Evolutionary conservation across 2,329 filamentous ascomycete species (phyloP).

Genomic region (Cryphonectria radicalis): DNA sequence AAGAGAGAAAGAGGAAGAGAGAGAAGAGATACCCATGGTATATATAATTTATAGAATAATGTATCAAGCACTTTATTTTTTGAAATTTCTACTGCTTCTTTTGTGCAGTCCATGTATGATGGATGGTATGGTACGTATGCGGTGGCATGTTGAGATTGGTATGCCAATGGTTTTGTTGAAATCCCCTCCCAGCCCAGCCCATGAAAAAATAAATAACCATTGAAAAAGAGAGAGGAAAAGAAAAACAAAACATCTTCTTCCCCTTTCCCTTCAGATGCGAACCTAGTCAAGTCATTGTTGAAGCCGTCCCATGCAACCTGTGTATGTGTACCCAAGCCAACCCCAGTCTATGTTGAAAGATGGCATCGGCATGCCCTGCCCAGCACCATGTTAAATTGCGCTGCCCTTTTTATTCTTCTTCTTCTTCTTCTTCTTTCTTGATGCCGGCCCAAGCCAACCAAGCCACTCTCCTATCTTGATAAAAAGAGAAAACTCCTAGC

Average conservation of each 20-base stretch:
- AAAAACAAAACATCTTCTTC: neutral
- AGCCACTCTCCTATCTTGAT: no score
- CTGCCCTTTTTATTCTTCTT: no score
- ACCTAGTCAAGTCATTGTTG: neutral
- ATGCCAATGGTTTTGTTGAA: neutral
- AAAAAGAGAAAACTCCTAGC: neutral
- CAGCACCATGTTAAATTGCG: conserved; percentile 31
- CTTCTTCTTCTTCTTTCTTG: conserved; percentile 9
- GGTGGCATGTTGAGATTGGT: neutral
- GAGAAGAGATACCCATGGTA: neutral
- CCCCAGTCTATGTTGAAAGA: conserved; percentile 19
- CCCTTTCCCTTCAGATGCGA: no score
- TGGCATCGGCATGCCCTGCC: conserved; percentile 5
- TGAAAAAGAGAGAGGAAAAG: neutral
- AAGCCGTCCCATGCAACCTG: conserved; percentile 3
- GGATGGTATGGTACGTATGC: no score
- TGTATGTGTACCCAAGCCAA: neutral
- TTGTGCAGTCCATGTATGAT: neutral
- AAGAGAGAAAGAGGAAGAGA: neutral
- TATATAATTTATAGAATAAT: neutral
- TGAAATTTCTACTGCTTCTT: neutral
- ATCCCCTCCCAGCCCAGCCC: neutral
- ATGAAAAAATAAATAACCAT: neutral
- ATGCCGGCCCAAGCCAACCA: conserved; percentile 2
- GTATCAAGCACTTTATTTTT: neutral